Evolutionary conservation across 495 filamentous ascomycete genomes (phyloP), one percentile per base, ranked within the genome.

Genomic region (Aspergillus sclerotioniger): DNA sequence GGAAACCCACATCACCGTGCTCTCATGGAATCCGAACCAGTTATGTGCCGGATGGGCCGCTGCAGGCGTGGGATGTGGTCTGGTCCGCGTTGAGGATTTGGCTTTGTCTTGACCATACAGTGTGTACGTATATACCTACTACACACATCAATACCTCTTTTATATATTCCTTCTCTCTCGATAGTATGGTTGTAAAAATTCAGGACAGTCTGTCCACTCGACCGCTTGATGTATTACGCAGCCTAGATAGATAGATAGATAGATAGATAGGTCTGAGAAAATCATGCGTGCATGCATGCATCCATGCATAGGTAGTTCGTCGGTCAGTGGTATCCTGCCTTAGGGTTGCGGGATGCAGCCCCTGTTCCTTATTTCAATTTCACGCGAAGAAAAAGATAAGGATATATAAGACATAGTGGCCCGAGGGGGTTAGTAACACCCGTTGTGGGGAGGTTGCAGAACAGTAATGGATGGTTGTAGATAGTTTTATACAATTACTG

Each of bases 21-120:
- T 88, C 16, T 76, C 75, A n/a, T 90, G 87, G 87, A 90, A 89
- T 66, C 80, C 82, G 29, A 88, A 88, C 69, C 62, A 80, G 47
- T 55, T 62, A 4, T 84, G 72, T 67, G 85, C 85, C 8, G 85
- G 81, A 7, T 90, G 86, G 87, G 84, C 84, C 5, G 78, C 78
- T 29, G 87, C 83, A 20, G 86, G 79, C 6, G 72, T 82, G 72
- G 85, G 78, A 6, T 82, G 78, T 68, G 87, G 87, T 12, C 67
- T 90, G 57, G 62, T 89, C 29, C 80, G 87, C 59, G 80, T 89
- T n/a, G 84, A 90, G 68, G 86, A 90, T 79, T 54, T 90, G 49
- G 80, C 82, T 10, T 68, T 81, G 31, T 80, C n/a, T 35, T 48
- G 48, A 35, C 48, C 44, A 44, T 37, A n/a, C 13, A 41, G 7